Evolutionary conservation across 805 yeast species (phyloP).

Genomic region (Maudiozyma pseudohumilis): DNA sequence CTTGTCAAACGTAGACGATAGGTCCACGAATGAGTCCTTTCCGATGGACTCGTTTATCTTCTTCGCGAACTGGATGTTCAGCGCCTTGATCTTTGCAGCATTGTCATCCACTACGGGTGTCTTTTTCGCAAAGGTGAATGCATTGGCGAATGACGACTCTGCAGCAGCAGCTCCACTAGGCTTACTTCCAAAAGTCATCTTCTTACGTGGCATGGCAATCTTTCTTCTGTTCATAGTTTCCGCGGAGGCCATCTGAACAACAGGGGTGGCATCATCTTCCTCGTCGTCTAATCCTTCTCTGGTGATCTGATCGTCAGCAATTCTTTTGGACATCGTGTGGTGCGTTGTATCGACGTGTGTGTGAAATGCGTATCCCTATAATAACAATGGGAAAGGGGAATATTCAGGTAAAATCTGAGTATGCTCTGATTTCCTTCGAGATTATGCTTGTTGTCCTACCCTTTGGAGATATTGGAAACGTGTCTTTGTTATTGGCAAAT

Average conservation of each 20-base stretch:
- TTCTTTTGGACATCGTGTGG: conserved; percentile 60
- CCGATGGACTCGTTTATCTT: conserved; percentile 35
- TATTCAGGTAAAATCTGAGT: too few species aligned
- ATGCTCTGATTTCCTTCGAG: too few species aligned
- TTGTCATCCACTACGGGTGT: conserved; percentile 21
- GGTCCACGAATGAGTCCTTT: conserved; percentile 43
- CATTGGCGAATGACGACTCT: conserved; percentile 12
- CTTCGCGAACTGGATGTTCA: conserved; percentile 49
- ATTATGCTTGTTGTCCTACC: too few species aligned
- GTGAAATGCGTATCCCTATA: background rate
- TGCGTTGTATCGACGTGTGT: too few species aligned
- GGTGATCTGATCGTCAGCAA: conserved; percentile 55
- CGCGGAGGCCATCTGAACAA: conserved; percentile 48
- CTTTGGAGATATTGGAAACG: background rate
- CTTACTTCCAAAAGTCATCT: conserved; percentile 19
- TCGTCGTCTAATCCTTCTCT: conserved; percentile 40
- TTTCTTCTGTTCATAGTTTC: conserved; percentile 58
- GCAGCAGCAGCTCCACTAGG: conserved; percentile 3
- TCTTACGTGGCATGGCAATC: conserved; percentile 50
- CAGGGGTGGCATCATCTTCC: conserved; percentile 21
- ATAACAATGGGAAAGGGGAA: too few species aligned
- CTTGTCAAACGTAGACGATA: conserved; percentile 45
- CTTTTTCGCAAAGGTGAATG: conserved; percentile 13
- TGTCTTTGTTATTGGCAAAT: too few species aligned
- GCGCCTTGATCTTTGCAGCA: conserved; percentile 47